These are phyloP conservation scores for Trichophyton rubrum DNA, from an alignment of 2,329 filamentous ascomycete genomes.

Conservation along the genomic window DNA sequence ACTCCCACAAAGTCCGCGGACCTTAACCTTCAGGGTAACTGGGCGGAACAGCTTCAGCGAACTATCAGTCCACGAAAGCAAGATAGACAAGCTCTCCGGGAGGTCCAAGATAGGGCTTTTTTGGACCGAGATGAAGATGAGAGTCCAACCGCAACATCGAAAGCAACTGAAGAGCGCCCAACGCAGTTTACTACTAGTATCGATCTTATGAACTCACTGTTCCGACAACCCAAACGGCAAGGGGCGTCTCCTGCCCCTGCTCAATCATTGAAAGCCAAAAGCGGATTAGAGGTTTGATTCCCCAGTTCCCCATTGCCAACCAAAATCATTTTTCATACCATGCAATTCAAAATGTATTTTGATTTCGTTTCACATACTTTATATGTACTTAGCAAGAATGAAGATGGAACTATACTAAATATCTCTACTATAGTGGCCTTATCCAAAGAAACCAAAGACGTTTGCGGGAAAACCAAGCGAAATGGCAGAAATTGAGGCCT, in stretches of 20 bases:
- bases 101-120: constrained; percentile 49
- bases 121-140: constrained; percentile 35
- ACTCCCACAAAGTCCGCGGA: constrained; percentile 13
- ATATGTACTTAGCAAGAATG: constrained; percentile 21
- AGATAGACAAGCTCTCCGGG: constrained; percentile 60
- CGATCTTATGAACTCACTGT: constrained; percentile 91
- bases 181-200: constrained; percentile 75
- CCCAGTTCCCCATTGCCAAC: constrained; percentile 19
- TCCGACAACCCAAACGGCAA: constrained; percentile 50
- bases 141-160: constrained; percentile 18
- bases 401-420: constrained; percentile 31
- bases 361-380: constrained; percentile 5
- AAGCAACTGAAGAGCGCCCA: constrained; percentile 17
- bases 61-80: constrained; percentile 91
- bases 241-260: constrained; percentile 46
- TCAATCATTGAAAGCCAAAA: constrained; percentile 46
- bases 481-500: constrained; percentile 51
- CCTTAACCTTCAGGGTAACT: constrained; percentile 59
- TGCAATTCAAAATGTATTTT: constrained; percentile 15
- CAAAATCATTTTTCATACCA: constrained; percentile 20
- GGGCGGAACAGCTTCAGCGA: constrained; percentile 85
- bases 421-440: constrained; percentile 59
- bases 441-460: constrained; percentile 64
- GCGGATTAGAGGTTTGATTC: constrained; percentile 85
- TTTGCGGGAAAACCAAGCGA: constrained; percentile 48